These are phyloP conservation scores for Colletotrichum godetiae DNA, from an alignment of 2,329 filamentous ascomycete genomes.

Conservation along the genomic window DNA sequence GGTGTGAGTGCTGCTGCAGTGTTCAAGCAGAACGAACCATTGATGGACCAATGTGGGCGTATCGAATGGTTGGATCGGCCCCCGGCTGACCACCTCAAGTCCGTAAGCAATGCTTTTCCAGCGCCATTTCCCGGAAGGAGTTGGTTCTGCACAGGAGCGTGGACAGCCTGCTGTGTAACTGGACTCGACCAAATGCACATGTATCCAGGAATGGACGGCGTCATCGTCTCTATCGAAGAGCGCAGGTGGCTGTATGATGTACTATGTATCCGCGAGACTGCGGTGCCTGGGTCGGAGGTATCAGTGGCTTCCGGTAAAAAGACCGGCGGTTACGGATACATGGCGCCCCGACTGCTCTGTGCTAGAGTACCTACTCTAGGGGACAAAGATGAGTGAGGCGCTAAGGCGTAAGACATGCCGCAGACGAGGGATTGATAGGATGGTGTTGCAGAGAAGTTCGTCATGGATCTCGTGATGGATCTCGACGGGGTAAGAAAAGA, in stretches of 20 bases:
- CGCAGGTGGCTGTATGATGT: not conserved
- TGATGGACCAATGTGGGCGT: not conserved
- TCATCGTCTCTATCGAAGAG: not conserved
- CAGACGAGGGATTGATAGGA: not conserved
- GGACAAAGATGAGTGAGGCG: not conserved
- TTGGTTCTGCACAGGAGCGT: conserved; percentile 11
- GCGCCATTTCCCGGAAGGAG: not conserved
- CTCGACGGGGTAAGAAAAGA: not conserved
- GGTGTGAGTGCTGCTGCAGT: not conserved
- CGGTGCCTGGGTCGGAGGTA: not conserved
- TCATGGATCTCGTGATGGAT: not conserved
- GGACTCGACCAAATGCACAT: not conserved
- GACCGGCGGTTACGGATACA: not conserved
- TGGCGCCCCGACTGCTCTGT: not conserved
- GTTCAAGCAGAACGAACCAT: not conserved
- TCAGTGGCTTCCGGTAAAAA: not conserved
- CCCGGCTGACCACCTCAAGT: not conserved
- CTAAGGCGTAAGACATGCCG: not conserved
- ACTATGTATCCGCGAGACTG: not conserved
- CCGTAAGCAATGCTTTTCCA: not conserved
- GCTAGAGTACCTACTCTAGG: not conserved
- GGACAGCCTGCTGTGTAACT: conserved; percentile 17
- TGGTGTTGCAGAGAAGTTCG: not conserved
- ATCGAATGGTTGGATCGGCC: conserved; percentile 3
- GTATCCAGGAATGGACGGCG: not conserved